A percentile compares a stretch with the other conserved stretches of the same genome.
These are phyloP conservation scores for Boletus eberwhitei DNA, from an alignment of 768 basidiomycete genomes.

Conservation along the genomic window DNA sequence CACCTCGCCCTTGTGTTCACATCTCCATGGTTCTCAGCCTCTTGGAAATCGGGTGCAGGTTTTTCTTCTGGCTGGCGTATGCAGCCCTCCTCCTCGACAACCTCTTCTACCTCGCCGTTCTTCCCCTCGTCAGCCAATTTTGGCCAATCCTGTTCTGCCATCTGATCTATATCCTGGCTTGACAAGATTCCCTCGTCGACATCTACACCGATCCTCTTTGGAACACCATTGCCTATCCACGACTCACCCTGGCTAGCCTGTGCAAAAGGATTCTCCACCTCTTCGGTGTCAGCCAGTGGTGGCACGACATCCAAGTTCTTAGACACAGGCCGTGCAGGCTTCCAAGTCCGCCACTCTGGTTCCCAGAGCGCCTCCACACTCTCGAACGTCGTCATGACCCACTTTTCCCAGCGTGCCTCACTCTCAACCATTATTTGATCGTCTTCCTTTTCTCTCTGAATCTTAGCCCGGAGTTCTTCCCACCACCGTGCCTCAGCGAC, in stretches of 20 bases:
- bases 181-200: constrained; percentile 31
- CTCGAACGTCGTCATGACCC: constrained; percentile 86
- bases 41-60: background rate
- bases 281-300: constrained; percentile 15
- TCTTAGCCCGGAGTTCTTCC: constrained; percentile 63
- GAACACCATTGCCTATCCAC: constrained; percentile 2
- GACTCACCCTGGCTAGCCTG: constrained; percentile 15
- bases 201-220: constrained; percentile 22
- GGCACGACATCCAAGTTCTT: constrained; percentile 13
- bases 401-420: constrained; percentile 56
- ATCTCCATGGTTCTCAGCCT: background rate
- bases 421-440: constrained; percentile 23
- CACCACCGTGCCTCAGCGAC: constrained; percentile 71
- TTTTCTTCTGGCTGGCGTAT: background rate
- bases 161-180: constrained; percentile 34
- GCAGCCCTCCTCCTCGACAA: constrained; percentile 7
- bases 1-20: background rate
- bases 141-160: constrained; percentile 23
- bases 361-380: constrained; percentile 89
- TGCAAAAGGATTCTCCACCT: constrained; percentile 25
- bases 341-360: constrained; percentile 54
- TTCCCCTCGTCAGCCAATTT: constrained; percentile 3
- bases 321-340: constrained; percentile 30
- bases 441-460: constrained; percentile 44
- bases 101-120: constrained; percentile 16